A percentile compares a stretch with the other conserved stretches of the same genome.
These are phyloP conservation scores for Coffea humblotiana DNA, from an alignment of 305 asterid species.

Conservation along the genomic window DNA sequence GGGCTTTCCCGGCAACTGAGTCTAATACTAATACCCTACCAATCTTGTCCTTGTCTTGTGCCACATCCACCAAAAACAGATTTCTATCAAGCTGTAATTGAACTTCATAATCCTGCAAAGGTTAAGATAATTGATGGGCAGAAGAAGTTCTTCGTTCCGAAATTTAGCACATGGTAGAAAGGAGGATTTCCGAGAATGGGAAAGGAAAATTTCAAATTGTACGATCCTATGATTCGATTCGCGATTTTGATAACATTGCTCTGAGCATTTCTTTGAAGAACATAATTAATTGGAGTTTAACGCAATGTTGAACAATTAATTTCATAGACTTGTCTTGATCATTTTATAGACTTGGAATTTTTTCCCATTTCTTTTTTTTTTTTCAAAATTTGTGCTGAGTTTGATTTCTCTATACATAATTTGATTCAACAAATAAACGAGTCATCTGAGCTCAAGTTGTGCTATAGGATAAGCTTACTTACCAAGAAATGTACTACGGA, in stretches of 20 bases:
- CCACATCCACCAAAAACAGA: slow-evolving; percentile 70
- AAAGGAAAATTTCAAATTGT: neutral
- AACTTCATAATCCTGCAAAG: slow-evolving; percentile 33
- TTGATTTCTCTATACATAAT: too few relatives aligned
- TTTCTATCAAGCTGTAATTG: slow-evolving; percentile 60
- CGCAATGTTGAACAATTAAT: too few relatives aligned
- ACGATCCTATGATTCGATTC: too few relatives aligned
- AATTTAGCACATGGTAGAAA: neutral
- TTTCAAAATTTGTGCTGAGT: too few relatives aligned
- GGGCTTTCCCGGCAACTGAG: slow-evolving; percentile 24
- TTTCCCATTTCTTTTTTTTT: neutral
- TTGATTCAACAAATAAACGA: too few relatives aligned
- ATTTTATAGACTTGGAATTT: too few relatives aligned
- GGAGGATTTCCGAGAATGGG: neutral
- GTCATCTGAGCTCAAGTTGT: too few relatives aligned
- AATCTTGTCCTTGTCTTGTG: slow-evolving; percentile 29
- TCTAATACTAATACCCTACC: slow-evolving; percentile 66
- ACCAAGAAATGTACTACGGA: slow-evolving; percentile 24
- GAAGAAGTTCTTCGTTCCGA: too few relatives aligned
- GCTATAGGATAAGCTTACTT: neutral
- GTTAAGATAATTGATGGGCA: neutral
- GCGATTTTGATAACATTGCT: too few relatives aligned
- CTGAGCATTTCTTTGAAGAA: neutral
- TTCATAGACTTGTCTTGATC: too few relatives aligned
- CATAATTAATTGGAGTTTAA: neutral